Percentiles rank a stretch among this genome's conserved stretches.
phyloP scores from a whole-genome alignment of 257 asterid species.

The Salvia rosmarinus region DNA sequence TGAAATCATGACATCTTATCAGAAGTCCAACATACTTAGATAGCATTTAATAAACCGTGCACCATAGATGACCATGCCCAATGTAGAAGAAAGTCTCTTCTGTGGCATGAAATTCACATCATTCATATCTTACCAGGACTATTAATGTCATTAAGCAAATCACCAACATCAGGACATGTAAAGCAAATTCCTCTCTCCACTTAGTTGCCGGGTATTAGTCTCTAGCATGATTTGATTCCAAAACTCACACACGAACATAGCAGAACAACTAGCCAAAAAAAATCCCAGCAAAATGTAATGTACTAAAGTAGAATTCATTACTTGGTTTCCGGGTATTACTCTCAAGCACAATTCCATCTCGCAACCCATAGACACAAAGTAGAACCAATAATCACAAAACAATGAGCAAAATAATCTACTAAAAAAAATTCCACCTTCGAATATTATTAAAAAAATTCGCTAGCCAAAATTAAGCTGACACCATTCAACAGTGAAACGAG shows the following conservation, averaged over 20 bases:
- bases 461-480: slow-evolving; percentile 23
- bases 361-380: neutral
- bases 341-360: neutral
- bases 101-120: slow-evolving; percentile 12
- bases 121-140: slow-evolving; percentile 13
- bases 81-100: slow-evolving; percentile 12
- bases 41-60: slow-evolving; percentile 10
- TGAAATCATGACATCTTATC: slow-evolving; percentile 30
- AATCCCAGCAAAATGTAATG: slow-evolving; percentile 3
- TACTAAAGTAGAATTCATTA: neutral
- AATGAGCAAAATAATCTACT: slow-evolving; percentile 12
- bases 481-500: slow-evolving; percentile 5
- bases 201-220: neutral
- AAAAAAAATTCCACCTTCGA: neutral
- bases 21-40: neutral
- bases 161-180: slow-evolving; percentile 2
- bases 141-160: neutral
- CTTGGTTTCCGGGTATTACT: neutral
- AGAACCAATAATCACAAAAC: slow-evolving; percentile 9
- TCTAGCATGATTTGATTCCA: slow-evolving; percentile 4
- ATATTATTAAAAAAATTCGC: neutral
- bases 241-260: neutral
- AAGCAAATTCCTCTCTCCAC: slow-evolving; percentile 19
- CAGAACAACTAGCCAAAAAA: neutral
- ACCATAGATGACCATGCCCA: neutral